Base-by-base conservation (phyloP, 2,329 filamentous ascomycete genomes). In the Biscogniauxia mediterranea region DNA sequence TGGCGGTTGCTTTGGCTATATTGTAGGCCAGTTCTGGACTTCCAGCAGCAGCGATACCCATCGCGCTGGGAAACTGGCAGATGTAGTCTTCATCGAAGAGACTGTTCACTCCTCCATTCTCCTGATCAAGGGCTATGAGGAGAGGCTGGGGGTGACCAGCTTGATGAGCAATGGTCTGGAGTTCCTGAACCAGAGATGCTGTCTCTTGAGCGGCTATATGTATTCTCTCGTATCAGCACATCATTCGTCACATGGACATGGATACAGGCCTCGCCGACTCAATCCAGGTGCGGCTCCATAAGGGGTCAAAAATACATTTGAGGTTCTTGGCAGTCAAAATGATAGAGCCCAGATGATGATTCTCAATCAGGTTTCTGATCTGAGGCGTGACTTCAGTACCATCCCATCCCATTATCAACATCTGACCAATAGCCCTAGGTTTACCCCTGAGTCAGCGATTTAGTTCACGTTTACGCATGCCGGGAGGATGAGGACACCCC, bases 61-160 rank as follows among this genome's bases (percentile, higher is more conserved):
- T 98, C 64, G 94, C 91, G 71, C 93, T 97, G 8, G 95, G 95
- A 69, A 97, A 99, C 74, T 98, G 95, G 67, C 92, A 93, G 68
- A 98, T 94, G 74, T 93, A 95, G 71, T 95, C 92, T 69, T 97
- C 93, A 74, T 98, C 94, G 71, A 96, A 97, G 2, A 98, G 84
- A 77, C 92, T 97, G 79, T 97, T 98, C 75, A 97, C 94, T 2
- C 94, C 93, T 66, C 95, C 95, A 86, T 99, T 98, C 76, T 99
- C 95, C 74, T 99, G 95, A 73, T 98, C 95, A 46, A 98, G 81
- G 49, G 91, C 93, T 69, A 99, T 97, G 58, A 96, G 82, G 19
- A 99, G 80, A 1, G 95, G 95, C 2, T 94, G 89, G 2, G 91
- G 89, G 75, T 98, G 94, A 20, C 94, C 94, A 62, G 94, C 90